Conservation (phyloP, 1,284 basidiomycete genomes). For the Cutaneotrichosporon mucoides region DNA sequence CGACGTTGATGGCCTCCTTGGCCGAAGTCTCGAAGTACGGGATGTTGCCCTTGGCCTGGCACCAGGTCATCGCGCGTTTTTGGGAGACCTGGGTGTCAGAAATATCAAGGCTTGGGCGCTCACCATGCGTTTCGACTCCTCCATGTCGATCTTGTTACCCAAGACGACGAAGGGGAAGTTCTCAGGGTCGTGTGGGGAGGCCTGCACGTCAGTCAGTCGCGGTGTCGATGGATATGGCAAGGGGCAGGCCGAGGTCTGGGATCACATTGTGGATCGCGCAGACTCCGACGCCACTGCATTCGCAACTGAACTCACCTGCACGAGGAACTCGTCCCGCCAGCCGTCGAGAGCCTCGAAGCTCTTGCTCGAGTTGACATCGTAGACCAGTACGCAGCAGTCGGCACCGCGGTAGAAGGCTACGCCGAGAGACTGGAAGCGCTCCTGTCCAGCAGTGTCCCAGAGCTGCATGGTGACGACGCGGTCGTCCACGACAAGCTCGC, state of each 20-base stretch:
- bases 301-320: conserved; percentile 54
- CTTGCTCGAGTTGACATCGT: conserved; percentile 98
- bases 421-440: conserved; percentile 97
- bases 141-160: conserved; percentile 99
- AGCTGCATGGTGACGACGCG: conserved; percentile 98
- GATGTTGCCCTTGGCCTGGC: conserved; percentile 98
- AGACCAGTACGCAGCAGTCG: conserved; percentile 98
- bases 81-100: conserved; percentile 57
- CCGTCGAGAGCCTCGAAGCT: conserved; percentile 94
- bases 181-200: conserved; percentile 96
- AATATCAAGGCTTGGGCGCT: conserved; percentile 48
- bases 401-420: conserved; percentile 99
- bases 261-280: too few relatives aligned
- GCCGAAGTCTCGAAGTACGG: conserved; percentile 99
- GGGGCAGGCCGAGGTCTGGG: too few relatives aligned
- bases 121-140: conserved; percentile 97
- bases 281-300: too few relatives aligned
- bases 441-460: conserved; percentile 99
- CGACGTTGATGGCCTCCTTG: conserved; percentile 99
- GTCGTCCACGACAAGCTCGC: conserved; percentile 98
- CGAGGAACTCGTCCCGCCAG: conserved; percentile 96
- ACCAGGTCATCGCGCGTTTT: conserved; percentile 99
- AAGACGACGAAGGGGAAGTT: conserved; percentile 99
- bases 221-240: too few relatives aligned
- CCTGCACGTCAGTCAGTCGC: conserved; percentile 58